These are phyloP conservation scores for Cardiosporidium cionae DNA, from an alignment of 169 alveolate genomes.

Conservation along the genomic window DNA sequence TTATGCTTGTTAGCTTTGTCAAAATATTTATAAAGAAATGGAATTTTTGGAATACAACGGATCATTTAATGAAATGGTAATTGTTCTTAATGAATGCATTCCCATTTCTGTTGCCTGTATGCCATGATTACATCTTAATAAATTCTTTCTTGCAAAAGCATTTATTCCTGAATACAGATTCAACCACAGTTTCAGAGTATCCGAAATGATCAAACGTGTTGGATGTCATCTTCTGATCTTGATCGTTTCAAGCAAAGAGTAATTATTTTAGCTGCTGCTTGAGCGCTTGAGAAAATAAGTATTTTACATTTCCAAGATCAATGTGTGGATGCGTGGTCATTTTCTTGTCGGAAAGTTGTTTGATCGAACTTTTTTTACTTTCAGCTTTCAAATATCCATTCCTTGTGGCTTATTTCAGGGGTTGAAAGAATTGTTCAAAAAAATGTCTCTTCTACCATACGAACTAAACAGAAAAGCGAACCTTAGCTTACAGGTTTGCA, in stretches of 20 bases:
- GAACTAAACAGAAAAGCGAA: slow-evolving; percentile 36
- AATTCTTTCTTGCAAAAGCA: neutral
- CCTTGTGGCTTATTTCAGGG: neutral
- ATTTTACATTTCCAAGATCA: neutral
- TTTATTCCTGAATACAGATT: neutral
- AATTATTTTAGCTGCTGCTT: neutral
- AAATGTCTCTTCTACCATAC: slow-evolving; percentile 26
- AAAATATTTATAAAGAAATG: neutral
- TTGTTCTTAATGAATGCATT: neutral
- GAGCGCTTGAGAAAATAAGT: neutral
- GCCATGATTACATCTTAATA: too few relatives aligned
- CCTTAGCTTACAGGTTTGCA: slow-evolving; percentile 30
- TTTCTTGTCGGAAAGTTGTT: neutral
- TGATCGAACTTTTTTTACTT: neutral
- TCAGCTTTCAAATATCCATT: neutral
- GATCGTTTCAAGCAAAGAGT: slow-evolving; percentile 11
- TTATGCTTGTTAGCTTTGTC: neutral
- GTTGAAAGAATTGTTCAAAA: neutral
- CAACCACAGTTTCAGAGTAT: neutral
- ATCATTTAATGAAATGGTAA: slow-evolving; percentile 4
- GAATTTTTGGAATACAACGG: slow-evolving; percentile 19
- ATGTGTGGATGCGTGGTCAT: neutral
- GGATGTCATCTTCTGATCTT: neutral
- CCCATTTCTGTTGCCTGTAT: neutral
- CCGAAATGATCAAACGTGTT: slow-evolving; percentile 18